A percentile compares a stretch with the other conserved stretches of the same genome.
Conservation (phyloP, 345 rosid genomes). For the Eucalyptus brandiana region DNA sequence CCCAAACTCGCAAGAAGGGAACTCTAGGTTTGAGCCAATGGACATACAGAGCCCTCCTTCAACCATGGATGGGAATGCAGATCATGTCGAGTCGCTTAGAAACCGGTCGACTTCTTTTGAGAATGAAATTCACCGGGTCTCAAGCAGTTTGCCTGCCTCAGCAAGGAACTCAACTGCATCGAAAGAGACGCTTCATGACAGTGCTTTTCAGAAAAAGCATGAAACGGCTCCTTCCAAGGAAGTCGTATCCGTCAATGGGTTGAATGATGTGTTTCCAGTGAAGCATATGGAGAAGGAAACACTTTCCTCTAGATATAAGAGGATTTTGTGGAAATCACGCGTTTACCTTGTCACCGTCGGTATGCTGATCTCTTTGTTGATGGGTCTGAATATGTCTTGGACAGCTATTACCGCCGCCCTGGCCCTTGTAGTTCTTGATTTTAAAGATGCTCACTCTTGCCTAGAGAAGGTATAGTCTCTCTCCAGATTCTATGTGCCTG, state of each 20-base stretch:
- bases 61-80: background rate
- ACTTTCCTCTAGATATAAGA: constrained; percentile 26
- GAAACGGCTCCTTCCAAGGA: constrained; percentile 6
- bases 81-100: constrained; percentile 23
- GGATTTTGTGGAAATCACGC: constrained; percentile 37
- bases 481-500: constrained; percentile 1
- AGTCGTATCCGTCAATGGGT: background rate
- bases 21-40: constrained; percentile 15
- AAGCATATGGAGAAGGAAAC: constrained; percentile 1
- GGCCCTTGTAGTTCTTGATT: constrained; percentile 76
- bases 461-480: constrained; percentile 53
- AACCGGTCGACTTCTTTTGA: constrained; percentile 23
- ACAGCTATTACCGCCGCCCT: constrained; percentile 76
- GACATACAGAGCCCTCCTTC: constrained; percentile 1
- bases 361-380: constrained; percentile 54
- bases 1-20: constrained; percentile 24
- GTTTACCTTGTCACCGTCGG: constrained; percentile 59
- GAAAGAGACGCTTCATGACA: constrained; percentile 14
- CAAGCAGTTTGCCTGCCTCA: background rate
- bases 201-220: background rate
- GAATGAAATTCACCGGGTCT: constrained; percentile 18
- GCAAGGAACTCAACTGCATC: constrained; percentile 27
- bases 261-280: background rate
- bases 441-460: constrained; percentile 73
- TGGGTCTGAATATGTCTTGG: constrained; percentile 91